phyloP scores from a whole-genome alignment of 495 filamentous ascomycete genomes.

The Xylaria castorea region DNA sequence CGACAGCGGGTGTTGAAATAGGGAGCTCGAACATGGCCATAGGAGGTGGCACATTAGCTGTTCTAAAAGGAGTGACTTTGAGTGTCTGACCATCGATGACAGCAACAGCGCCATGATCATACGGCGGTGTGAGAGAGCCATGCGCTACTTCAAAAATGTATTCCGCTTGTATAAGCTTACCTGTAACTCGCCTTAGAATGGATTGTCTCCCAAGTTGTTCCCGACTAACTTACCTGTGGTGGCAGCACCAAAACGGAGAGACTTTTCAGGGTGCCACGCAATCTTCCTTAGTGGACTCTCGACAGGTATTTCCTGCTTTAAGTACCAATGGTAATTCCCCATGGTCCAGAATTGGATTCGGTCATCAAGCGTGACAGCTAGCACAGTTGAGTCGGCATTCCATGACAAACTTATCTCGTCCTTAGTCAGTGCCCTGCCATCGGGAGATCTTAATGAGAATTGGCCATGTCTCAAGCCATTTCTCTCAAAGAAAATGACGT shows the following conservation, averaged over 20 bases:
- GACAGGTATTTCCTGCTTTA: slow-evolving; percentile 83
- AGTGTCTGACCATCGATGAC: slow-evolving; percentile 86
- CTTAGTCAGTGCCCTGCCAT: slow-evolving; percentile 59
- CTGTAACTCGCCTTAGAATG: slow-evolving; percentile 13
- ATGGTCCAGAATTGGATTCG: slow-evolving; percentile 93
- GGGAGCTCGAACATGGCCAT: slow-evolving; percentile 83
- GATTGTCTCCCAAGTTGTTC: neutral
- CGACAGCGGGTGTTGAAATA: slow-evolving; percentile 67
- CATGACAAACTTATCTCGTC: slow-evolving; percentile 72
- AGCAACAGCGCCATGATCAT: slow-evolving; percentile 81
- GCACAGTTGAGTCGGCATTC: slow-evolving; percentile 90
- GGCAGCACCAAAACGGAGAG: slow-evolving; percentile 67
- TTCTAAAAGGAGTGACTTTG: slow-evolving; percentile 83
- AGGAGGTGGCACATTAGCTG: slow-evolving; percentile 87
- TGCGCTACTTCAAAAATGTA: slow-evolving; percentile 71
- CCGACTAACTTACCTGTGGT: slow-evolving; percentile 44
- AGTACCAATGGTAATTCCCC: slow-evolving; percentile 96
- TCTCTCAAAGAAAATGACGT: slow-evolving; percentile 94
- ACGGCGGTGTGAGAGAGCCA: slow-evolving; percentile 71
- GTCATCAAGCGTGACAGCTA: slow-evolving; percentile 79
- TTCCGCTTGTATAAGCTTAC: slow-evolving; percentile 64
- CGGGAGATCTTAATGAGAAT: slow-evolving; percentile 74
- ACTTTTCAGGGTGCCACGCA: slow-evolving; percentile 85
- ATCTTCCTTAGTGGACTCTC: slow-evolving; percentile 47
- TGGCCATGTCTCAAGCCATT: slow-evolving; percentile 95